Conservation (phyloP, 208 protist species). For the Trypanosoma avium region DNA sequence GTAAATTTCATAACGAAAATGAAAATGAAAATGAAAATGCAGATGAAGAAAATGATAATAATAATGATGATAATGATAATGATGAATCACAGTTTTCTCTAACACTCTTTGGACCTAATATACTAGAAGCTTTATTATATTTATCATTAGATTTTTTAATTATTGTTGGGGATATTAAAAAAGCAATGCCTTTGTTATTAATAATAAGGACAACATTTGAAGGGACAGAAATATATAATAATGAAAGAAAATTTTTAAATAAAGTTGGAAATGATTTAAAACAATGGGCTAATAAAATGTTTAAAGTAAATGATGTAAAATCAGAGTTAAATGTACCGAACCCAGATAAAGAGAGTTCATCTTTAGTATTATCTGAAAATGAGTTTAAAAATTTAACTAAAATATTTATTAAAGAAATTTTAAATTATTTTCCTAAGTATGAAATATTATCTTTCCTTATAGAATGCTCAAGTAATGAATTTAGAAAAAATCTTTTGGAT, state of each 20-base stretch:
- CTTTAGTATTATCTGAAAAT: background rate
- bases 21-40: slow-evolving; percentile 1
- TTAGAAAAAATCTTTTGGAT: slow-evolving; percentile 16
- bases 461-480: background rate
- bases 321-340: background rate
- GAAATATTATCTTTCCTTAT: slow-evolving; percentile 7
- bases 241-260: slow-evolving; percentile 13
- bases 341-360: background rate
- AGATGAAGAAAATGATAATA: slow-evolving; percentile 3
- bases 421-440: background rate
- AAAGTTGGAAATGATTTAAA: background rate
- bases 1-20: slow-evolving; percentile 8
- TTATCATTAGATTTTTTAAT: slow-evolving; percentile 12
- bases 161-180: slow-evolving; percentile 5
- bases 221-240: slow-evolving; percentile 13
- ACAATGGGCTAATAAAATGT: slow-evolving; percentile 6
- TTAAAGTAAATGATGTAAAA: slow-evolving; percentile 4
- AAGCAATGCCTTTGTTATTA: slow-evolving; percentile 10
- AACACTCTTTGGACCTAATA: background rate
- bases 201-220: slow-evolving; percentile 14
- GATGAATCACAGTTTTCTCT: background rate
- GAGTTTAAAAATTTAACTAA: background rate
- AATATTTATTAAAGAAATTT: background rate
- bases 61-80: slow-evolving; percentile 1
- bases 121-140: slow-evolving; percentile 5